Conservation (phyloP, 1,284 basidiomycete species). For the Microbotryum silenes-acaulis region DNA sequence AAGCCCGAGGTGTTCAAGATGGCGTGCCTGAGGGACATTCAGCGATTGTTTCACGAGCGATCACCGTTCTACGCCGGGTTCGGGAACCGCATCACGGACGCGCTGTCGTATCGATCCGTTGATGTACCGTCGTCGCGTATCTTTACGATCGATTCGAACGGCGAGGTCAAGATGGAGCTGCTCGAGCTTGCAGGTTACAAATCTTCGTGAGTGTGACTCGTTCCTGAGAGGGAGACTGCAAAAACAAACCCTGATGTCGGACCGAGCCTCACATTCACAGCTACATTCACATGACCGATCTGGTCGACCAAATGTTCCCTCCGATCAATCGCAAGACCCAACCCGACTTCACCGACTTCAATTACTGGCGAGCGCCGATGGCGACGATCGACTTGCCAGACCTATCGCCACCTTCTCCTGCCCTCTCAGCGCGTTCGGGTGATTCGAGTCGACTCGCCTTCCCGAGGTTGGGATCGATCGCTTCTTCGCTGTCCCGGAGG, state of each 20-base stretch:
- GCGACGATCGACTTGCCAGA: constrained; percentile 63
- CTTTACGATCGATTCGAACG: constrained; percentile 93
- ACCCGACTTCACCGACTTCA: constrained; percentile 92
- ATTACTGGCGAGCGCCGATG: constrained; percentile 83
- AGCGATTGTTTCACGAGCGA: constrained; percentile 68
- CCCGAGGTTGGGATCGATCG: constrained; percentile 29
- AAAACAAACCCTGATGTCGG: background rate
- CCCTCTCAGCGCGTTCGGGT: constrained; percentile 84
- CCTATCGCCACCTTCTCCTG: constrained; percentile 56
- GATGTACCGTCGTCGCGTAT: constrained; percentile 90
- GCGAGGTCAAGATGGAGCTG: constrained; percentile 96
- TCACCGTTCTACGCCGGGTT: constrained; percentile 93
- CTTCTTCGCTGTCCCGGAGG: constrained; percentile 25
- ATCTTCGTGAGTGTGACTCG: constrained; percentile 59
- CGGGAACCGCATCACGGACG: constrained; percentile 97
- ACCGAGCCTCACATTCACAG: constrained; percentile 40
- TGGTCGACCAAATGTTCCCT: constrained; percentile 98
- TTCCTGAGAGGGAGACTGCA: background rate
- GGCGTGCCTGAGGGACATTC: constrained; percentile 95
- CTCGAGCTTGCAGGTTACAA: constrained; percentile 94
- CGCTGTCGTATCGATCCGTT: constrained; percentile 90
- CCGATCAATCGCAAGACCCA: constrained; percentile 81
- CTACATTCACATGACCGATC: constrained; percentile 94
- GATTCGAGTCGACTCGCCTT: constrained; percentile 28
- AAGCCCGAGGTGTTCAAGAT: constrained; percentile 99